These are phyloP conservation scores for Candida pseudoviswanathii DNA, from an alignment of 1,139 yeast genomes.

Conservation along the genomic window DNA sequence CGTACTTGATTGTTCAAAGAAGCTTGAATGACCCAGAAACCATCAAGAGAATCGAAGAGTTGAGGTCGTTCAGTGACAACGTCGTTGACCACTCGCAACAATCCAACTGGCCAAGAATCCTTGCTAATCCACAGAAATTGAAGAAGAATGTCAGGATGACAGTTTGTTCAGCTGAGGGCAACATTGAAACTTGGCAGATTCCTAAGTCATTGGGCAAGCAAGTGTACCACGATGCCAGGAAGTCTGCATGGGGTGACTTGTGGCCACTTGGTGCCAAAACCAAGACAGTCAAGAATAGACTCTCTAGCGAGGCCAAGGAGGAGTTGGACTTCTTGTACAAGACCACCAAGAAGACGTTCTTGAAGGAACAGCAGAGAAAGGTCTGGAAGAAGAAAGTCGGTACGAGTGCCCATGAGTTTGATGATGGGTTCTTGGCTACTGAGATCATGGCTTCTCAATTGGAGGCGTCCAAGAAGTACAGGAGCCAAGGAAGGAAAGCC, in stretches of 20 bases:
- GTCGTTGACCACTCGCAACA: conserved; percentile 24
- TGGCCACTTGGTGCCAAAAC: conserved; percentile 86
- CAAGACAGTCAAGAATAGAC: conserved; percentile 38
- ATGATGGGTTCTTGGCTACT: conserved; percentile 24
- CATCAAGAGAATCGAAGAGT: conserved; percentile 36
- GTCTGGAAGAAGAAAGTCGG: conserved; percentile 43
- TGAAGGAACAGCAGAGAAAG: conserved; percentile 46
- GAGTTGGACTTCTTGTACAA: conserved; percentile 41
- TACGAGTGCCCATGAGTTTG: conserved; percentile 32
- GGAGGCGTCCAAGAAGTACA: conserved; percentile 38
- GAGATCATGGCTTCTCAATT: conserved; percentile 34
- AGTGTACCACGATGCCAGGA: conserved; percentile 87
- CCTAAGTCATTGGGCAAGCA: conserved; percentile 78
- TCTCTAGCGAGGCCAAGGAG: conserved; percentile 34
- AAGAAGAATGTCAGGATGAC: conserved; percentile 83
- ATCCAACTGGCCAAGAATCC: conserved; percentile 72
- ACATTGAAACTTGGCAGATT: conserved; percentile 82
- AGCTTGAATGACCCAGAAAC: conserved; percentile 38
- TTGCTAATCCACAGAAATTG: conserved; percentile 72
- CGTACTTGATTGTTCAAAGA: conserved; percentile 76
- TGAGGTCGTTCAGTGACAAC: conserved; percentile 29
- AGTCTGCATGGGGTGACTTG: conserved; percentile 79
- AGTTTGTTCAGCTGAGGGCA: conserved; percentile 79
- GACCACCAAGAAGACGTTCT: conserved; percentile 42
- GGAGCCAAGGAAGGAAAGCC: conserved; percentile 34